phyloP scores from a whole-genome alignment of 1,139 yeast genomes.

The Nakaseomyces sp. region DNA sequence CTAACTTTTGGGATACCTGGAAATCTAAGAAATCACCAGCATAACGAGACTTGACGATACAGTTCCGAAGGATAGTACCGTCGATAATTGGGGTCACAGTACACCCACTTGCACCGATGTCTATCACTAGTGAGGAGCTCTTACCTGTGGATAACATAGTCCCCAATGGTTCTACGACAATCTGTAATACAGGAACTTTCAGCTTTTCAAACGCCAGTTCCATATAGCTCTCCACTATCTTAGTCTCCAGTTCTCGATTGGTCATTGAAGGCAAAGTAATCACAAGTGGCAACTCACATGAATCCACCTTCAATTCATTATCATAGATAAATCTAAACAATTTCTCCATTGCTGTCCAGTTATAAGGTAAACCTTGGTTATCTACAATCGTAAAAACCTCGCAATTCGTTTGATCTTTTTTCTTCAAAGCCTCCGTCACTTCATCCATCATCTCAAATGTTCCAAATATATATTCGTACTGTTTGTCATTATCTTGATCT shows the following conservation, averaged over 20 bases:
- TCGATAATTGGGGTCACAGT: conserved; percentile 64
- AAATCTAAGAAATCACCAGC: conserved; percentile 65
- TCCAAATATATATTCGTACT: conserved; percentile 42
- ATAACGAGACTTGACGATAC: conserved; percentile 50
- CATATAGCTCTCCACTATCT: conserved; percentile 34
- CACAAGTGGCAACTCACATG: conserved; percentile 53
- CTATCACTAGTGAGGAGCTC: conserved; percentile 59
- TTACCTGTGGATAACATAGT: conserved; percentile 62
- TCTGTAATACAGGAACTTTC: conserved; percentile 57
- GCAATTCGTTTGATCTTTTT: conserved; percentile 22
- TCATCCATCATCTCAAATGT: conserved; percentile 32
- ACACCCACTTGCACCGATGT: conserved; percentile 53
- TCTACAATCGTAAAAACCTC: conserved; percentile 58
- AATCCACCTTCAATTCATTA: conserved; percentile 39
- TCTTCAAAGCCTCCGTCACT: conserved; percentile 29
- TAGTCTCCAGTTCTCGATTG: conserved; percentile 38
- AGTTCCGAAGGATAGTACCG: conserved; percentile 56
- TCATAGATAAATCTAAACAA: conserved; percentile 53
- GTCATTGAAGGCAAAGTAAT: conserved; percentile 49
- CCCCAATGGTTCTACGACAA: conserved; percentile 62
- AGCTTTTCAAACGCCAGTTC: conserved; percentile 59
- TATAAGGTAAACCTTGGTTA: conserved; percentile 52
- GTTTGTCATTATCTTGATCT: conserved; percentile 11
- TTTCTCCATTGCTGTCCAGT: conserved; percentile 51
- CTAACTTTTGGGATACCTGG: conserved; percentile 36